Base-by-base conservation (phyloP, 1,284 basidiomycete genomes). In the Chalciporus piperatoides region DNA sequence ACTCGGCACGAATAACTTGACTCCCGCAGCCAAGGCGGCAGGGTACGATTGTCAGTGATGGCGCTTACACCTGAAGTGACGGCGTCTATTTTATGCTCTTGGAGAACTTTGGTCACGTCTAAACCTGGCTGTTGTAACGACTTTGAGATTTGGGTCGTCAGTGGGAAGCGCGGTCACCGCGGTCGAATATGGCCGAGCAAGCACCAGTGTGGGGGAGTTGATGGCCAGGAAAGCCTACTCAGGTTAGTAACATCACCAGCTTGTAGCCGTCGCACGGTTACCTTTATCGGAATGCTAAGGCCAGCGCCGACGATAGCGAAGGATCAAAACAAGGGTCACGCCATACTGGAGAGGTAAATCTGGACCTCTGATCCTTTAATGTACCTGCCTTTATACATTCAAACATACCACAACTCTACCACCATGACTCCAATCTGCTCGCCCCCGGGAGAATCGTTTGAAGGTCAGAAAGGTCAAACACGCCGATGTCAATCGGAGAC, bases 1-100 rank as follows among this genome's bases (percentile, higher is more conserved):
- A 41, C 40, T 49, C 11, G 57, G 61, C 2, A 61, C 56, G 37
- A 61, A 61, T 8, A 61, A 44, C 51, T 56, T 54, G 24, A 60
- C 56, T 12, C 56, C 55, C 12, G n/a, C n/a, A n/a, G n/a, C n/a
- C n/a, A n/a, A n/a, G n/a, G n/a, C n/a, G n/a, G n/a, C n/a, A n/a
- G n/a, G n/a, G n/a, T n/a, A n/a, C n/a, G n/a, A n/a, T n/a, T n/a
- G n/a, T n/a, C n/a, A n/a, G 19, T 28, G 30, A 52, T 28, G 14
- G 40, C 27, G 11, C 19, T 32, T 11, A 51, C 42, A 7, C 42
- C 35, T 8, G 43, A 53, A 5, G 51, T 46, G 43, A 53, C 25
- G 4, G 52, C 51, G n/a, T 53, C 51, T 24, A 52, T 15, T 14
- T 40, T 30, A 10, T 41, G 23, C 23, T 30, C 38, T 41, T 32